These are phyloP conservation scores for Fonsecaea pugnacius DNA, from an alignment of 2,329 filamentous ascomycete species.

Conservation along the genomic window DNA sequence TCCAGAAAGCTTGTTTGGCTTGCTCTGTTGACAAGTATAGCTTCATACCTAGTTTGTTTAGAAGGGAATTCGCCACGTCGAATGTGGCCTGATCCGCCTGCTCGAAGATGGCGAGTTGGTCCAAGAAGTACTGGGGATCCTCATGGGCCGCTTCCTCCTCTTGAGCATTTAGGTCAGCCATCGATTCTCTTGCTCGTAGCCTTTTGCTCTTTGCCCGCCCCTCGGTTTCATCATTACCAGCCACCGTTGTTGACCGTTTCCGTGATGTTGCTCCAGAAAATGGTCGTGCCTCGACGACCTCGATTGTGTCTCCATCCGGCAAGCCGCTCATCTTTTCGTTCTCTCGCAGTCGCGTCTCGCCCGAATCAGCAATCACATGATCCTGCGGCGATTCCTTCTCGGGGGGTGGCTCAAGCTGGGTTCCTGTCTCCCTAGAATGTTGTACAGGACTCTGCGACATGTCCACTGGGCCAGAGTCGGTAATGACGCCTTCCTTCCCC, in stretches of 20 bases:
- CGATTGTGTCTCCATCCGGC: conserved; percentile 17
- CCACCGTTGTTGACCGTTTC: conserved; percentile 65
- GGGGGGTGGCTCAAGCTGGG: conserved; percentile 4
- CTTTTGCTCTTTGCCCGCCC: conserved; percentile 64
- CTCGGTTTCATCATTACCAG: conserved; percentile 62
- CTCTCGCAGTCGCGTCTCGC: background rate
- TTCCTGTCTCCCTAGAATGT: background rate
- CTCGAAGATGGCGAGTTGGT: conserved; percentile 58
- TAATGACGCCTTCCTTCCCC: background rate
- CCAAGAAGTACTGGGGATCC: conserved; percentile 58
- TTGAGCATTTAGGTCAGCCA: conserved; percentile 52
- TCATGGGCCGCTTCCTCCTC: conserved; percentile 57
- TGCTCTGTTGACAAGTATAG: conserved; percentile 38
- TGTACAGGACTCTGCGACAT: background rate
- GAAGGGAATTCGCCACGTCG: conserved; percentile 57
- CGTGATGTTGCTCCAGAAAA: conserved; percentile 40
- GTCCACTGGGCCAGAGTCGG: background rate
- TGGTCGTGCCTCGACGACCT: conserved; percentile 17
- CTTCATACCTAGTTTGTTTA: conserved; percentile 57
- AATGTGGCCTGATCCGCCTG: conserved; percentile 64
- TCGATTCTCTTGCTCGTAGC: conserved; percentile 63
- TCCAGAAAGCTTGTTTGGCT: conserved; percentile 41
- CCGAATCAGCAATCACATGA: background rate
- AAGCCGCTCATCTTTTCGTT: background rate
- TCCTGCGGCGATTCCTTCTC: background rate